Evolutionary conservation across 768 basidiomycete genomes (phyloP).

Genomic region (Mycena latifolia): DNA sequence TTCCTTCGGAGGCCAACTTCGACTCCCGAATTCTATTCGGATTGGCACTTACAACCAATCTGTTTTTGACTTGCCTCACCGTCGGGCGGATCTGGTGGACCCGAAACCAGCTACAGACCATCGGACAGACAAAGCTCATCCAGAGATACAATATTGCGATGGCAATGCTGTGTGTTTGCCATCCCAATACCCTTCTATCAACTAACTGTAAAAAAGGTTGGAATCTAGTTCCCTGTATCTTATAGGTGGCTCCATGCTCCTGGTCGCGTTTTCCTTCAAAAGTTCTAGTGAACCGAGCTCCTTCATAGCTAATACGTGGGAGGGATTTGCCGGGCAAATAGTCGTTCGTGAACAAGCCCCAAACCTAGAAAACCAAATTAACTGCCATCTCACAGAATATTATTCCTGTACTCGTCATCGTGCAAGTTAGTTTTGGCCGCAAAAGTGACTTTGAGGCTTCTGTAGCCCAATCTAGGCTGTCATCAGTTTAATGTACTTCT

Average conservation of each 20-base stretch:
- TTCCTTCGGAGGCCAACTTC: not conserved
- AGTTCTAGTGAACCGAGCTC: not conserved
- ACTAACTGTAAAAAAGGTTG: not conserved
- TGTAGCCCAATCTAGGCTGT: not conserved
- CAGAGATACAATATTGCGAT: slow-evolving; percentile 18
- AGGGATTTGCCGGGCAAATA: not conserved
- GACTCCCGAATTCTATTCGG: slow-evolving; percentile 1
- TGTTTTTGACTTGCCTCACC: slow-evolving; percentile 15
- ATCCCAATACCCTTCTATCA: not conserved
- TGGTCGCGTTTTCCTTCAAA: not conserved
- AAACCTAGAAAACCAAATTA: not conserved
- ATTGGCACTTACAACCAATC: not conserved
- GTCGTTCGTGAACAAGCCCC: not conserved
- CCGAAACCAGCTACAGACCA: not conserved
- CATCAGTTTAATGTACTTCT: not conserved
- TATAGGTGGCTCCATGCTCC: not conserved
- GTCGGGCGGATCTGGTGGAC: slow-evolving; percentile 15
- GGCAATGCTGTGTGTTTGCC: slow-evolving; percentile 8
- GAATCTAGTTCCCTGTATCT: slow-evolving; percentile 1
- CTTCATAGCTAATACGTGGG: not conserved
- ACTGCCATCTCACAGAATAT: not conserved
- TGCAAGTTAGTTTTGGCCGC: slow-evolving; percentile 1
- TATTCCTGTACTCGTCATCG: not conserved
- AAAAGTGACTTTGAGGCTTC: not conserved
- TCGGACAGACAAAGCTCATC: slow-evolving; percentile 1